phyloP scores from a whole-genome alignment of 768 basidiomycete species.

The Amanita subjunquillea region DNA sequence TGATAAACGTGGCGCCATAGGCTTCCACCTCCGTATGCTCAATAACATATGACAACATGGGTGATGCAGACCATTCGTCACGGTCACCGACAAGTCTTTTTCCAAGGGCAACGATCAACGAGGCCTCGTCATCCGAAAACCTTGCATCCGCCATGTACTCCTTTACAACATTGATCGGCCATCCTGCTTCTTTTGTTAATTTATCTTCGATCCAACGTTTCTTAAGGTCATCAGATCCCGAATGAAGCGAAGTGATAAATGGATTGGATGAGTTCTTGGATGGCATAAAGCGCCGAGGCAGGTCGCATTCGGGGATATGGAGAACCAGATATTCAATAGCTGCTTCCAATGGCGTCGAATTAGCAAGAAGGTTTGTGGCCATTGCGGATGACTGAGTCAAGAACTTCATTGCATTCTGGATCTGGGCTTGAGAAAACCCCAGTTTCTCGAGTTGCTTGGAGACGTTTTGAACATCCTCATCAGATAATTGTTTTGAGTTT shows the following conservation, averaged over 20 bases:
- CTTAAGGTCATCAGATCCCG: constrained; percentile 53
- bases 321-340: constrained; percentile 80
- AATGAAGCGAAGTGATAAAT: constrained; percentile 56
- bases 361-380: constrained; percentile 48
- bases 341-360: constrained; percentile 59
- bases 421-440: constrained; percentile 55
- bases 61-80: constrained; percentile 3
- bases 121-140: constrained; percentile 37
- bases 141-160: constrained; percentile 30
- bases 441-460: constrained; percentile 46
- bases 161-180: constrained; percentile 62
- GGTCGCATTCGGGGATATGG: constrained; percentile 78
- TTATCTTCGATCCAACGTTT: constrained; percentile 75
- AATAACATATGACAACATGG: constrained; percentile 20
- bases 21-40: constrained; percentile 38
- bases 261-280: constrained; percentile 55
- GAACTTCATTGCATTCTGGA: constrained; percentile 41
- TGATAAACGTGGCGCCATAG: constrained; percentile 42
- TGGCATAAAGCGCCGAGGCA: constrained; percentile 65
- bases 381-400: constrained; percentile 47
- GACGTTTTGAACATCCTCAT: constrained; percentile 33
- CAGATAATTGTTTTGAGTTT: constrained; percentile 23
- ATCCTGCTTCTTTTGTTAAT: constrained; percentile 76
- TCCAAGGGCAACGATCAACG: constrained; percentile 46
- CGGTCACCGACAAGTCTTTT: constrained; percentile 40